Conservation (phyloP, 2,329 filamentous ascomycete species). For the Scedosporium aurantiacum region DNA sequence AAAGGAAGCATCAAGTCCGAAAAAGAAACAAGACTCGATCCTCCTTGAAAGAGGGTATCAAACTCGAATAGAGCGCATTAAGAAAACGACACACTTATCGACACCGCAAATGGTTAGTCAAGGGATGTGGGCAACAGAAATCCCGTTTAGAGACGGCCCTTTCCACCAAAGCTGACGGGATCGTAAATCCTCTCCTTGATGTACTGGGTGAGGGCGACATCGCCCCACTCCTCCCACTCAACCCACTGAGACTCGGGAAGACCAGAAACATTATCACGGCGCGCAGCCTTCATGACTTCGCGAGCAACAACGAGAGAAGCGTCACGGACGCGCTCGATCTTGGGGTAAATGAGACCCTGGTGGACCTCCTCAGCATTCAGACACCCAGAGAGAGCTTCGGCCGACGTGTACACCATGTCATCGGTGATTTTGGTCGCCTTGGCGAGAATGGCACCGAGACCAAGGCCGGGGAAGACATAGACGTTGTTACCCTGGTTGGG, state of each 20-base stretch:
- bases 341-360: slow-evolving; percentile 79
- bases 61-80: neutral
- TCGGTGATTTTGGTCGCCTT: slow-evolving; percentile 82
- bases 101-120: neutral
- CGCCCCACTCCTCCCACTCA: slow-evolving; percentile 63
- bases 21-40: slow-evolving; percentile 1
- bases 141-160: slow-evolving; percentile 2
- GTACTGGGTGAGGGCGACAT: slow-evolving; percentile 47
- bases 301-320: slow-evolving; percentile 78
- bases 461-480: slow-evolving; percentile 95
- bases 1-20: neutral
- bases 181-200: slow-evolving; percentile 53
- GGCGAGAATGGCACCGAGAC: slow-evolving; percentile 82
- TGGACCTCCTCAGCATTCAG: slow-evolving; percentile 73
- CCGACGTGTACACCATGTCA: slow-evolving; percentile 94
- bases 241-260: slow-evolving; percentile 59
- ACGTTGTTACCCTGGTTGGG: slow-evolving; percentile 77
- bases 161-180: slow-evolving; percentile 26
- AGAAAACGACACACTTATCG: neutral
- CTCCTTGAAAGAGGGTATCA: slow-evolving; percentile 5
- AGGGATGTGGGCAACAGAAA: neutral
- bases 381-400: slow-evolving; percentile 65
- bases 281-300: slow-evolving; percentile 86
- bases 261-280: slow-evolving; percentile 64
- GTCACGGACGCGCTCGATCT: slow-evolving; percentile 82